Evolutionary conservation across 352 stramenopile species (phyloP), one percentile per base, ranked within the genome.

Genomic region (Globisporangium paroecandrum): DNA sequence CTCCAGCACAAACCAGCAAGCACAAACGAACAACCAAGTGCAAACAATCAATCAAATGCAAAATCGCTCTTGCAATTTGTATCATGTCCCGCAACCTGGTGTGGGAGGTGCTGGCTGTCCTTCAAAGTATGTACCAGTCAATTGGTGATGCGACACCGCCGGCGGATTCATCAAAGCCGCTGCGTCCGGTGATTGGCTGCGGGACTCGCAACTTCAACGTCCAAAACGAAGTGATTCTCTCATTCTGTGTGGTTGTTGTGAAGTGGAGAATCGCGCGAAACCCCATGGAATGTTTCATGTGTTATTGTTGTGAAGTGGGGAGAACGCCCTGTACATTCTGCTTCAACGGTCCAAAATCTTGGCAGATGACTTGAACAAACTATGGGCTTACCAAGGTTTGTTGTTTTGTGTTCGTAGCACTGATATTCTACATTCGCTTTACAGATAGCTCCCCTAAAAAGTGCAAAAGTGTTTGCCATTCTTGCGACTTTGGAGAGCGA

Each of bases 161-260:
- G 34, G 34, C 34, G 36, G 36, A 9, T 41, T 41, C 36, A 41
- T 15, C 36, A 22, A 56, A 20, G 49, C 51, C 25, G 25, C 25
- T 32, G 51, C 51, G 20, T 29, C 3, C 10, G 51, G 24, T 46
- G 56, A 61, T 61, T 61, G 56, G 56, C 56, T 61, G 29, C 7
- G 20, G 18, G 29, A 18, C n/a, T 29, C 25, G 43, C 57, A 62
- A 51, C 22, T 62, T 62, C 57, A 62, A 62, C n/a, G 27, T 62
- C 18, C 7, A 51, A 62, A 62, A 51, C 25, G 34, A 62, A 62
- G 57, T n/a, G 57, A 51, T 41, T 34, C 6, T 34, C 29, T 34
- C 29, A 34, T 34, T 34, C 6, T 62, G 20, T 29, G 25, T 27
- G 25, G 25, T 27, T 27, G 25, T 27, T 27, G 25, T 27, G 25